phyloP scores from a whole-genome alignment of 768 basidiomycete species.

The Suillus placidus region DNA sequence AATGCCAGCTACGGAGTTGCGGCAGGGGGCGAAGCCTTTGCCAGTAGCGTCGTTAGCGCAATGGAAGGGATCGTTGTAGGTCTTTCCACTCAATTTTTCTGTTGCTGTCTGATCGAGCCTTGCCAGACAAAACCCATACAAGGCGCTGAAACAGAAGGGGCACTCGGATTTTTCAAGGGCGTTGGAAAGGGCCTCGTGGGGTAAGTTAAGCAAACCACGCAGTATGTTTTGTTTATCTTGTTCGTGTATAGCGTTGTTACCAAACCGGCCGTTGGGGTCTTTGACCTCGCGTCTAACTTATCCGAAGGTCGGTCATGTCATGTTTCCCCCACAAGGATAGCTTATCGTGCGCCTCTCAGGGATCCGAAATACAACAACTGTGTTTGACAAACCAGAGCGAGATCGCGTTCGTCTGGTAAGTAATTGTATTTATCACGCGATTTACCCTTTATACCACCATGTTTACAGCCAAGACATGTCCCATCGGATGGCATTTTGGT shows the following conservation, averaged over 20 bases:
- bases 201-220: conserved; percentile 40
- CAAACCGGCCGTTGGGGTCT: conserved; percentile 95
- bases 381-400: conserved; percentile 89
- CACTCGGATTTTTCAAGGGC: conserved; percentile 96
- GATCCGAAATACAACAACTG: conserved; percentile 97
- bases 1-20: conserved; percentile 84
- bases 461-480: conserved; percentile 74
- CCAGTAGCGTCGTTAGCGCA: conserved; percentile 92
- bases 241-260: conserved; percentile 70
- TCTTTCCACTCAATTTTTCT: conserved; percentile 12
- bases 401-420: conserved; percentile 83
- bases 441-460: not conserved
- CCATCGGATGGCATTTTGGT: conserved; percentile 86
- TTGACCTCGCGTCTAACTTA: conserved; percentile 94
- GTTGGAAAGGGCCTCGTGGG: conserved; percentile 96
- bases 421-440: conserved; percentile 9
- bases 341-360: conserved; percentile 47
- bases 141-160: conserved; percentile 93
- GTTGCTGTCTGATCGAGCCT: conserved; percentile 1
- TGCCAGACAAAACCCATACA: conserved; percentile 92
- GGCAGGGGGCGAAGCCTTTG: conserved; percentile 92
- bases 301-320: conserved; percentile 66
- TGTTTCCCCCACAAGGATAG: not conserved
- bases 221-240: conserved; percentile 3
- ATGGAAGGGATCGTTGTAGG: conserved; percentile 92